Percentiles rank a stretch among this genome's conserved stretches.
Conservation (phyloP, 2,329 filamentous ascomycete species). For the Endoconidiophora polonica region DNA sequence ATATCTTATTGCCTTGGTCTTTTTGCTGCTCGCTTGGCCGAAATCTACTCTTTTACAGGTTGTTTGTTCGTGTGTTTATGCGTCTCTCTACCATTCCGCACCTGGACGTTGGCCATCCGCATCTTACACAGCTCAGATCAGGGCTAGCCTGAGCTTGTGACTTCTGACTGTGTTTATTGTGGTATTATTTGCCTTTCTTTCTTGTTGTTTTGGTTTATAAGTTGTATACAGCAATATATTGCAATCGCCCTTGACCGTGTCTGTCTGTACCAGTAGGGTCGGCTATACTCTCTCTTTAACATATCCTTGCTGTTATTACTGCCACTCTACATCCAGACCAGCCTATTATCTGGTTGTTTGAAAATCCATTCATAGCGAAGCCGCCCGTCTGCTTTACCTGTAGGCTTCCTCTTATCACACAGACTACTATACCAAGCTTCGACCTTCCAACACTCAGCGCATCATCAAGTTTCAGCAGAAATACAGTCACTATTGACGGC, state of each 20-base stretch:
- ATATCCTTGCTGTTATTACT: constrained; percentile 1
- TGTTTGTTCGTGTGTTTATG: not conserved
- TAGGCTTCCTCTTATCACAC: not conserved
- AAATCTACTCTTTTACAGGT: not conserved
- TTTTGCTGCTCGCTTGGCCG: not conserved
- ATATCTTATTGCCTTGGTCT: not conserved
- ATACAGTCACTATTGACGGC: too few relatives aligned
- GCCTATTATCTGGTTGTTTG: not conserved
- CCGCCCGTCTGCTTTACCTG: not conserved
- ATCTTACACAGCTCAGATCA: not conserved
- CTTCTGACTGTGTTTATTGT: too few relatives aligned
- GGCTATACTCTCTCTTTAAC: too few relatives aligned
- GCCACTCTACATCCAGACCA: constrained; percentile 3
- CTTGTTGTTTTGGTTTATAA: too few relatives aligned
- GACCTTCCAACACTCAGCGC: not conserved
- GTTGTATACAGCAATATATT: too few relatives aligned
- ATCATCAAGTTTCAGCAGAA: not conserved
- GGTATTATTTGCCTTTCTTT: too few relatives aligned
- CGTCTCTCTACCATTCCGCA: not conserved
- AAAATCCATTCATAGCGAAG: not conserved
- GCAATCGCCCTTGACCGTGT: too few relatives aligned
- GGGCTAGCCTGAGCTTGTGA: too few relatives aligned
- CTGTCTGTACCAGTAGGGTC: too few relatives aligned
- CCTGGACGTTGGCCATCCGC: not conserved
- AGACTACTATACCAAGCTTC: not conserved